Base-by-base conservation (phyloP, 2,329 filamentous ascomycete species). In the Cordyceps pruinosa region DNA sequence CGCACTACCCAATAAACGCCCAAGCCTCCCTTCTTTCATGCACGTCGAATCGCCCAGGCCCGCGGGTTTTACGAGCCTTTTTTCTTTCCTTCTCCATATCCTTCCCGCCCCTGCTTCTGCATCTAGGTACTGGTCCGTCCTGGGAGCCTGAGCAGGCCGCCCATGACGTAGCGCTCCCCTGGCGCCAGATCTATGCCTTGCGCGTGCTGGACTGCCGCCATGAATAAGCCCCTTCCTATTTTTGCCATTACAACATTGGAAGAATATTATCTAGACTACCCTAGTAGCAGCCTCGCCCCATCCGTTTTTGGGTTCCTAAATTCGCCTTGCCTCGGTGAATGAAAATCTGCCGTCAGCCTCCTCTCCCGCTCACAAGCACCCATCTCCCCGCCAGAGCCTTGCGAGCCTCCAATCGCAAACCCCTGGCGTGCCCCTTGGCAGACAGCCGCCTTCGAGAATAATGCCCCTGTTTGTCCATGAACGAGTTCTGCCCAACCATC, bases 331-430 rank as follows among this genome's bases (percentile, higher is more conserved):
- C 3, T 4, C 23, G 25, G n/a, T 25, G n/a, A 13, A 41, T 42
- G n/a, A 32, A n/a, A 42, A 7, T 5, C 19, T 25, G 37, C 8
- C 37, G 21, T 30, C 49, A 23, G 17, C 21, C 37, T 41, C 21
- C n/a, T 4, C 25, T 52, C n/a, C 32, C 35, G 49, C 50, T 52
- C 34, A 44, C 50, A 52, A n/a, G n/a, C n/a, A n/a, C n/a, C n/a
- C n/a, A n/a, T 44, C 37, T 44, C 39, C 19, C 50, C 35, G 13
- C 37, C 26, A n/a, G 26, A 28, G 32, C 37, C 37, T 44, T 25
- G 49, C 6, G 19, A 51, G 49, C 25, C 49, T 42, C 26, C 10
- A 26, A 28, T 26, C 12, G 23, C 15, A 48, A 19, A 15, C 48
- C 48, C 48, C 23, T 41, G 35, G 48, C 9, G 12, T n/a, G n/a